Base-by-base conservation (phyloP, 441 rosid genomes). In the Mallotus japonicus region DNA sequence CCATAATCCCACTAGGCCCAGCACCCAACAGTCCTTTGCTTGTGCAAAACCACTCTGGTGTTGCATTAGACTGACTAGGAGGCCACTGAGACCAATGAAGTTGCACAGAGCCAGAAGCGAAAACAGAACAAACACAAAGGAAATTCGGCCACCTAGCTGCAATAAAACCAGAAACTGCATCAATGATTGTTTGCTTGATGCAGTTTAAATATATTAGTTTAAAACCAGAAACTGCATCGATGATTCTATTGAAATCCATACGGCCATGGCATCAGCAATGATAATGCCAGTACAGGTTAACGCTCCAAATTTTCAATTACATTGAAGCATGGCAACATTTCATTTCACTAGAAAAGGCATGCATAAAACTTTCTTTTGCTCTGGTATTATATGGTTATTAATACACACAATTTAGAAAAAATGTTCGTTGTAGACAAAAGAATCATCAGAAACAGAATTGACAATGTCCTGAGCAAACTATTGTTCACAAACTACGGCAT, bases 121-220 rank as follows among this genome's bases (percentile, higher is more conserved):
- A 96, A 76, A 96, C 98, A 47, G 99, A 96, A 78, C 99, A 96
- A 62, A 92, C 96, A 58, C 98, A 96, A 20, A 93, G 96, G 83
- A 90, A 93, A 87, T 92, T 96, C 73, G 99, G 99, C 99, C 99
- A 96, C 79, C 97, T 89, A 80, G 95, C 99, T 96, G 97, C 79
- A 87, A 83, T 40, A 77, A 78, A 75, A 75, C 32, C 51, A 77
- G 40, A 75, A 55, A 62, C 56, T 44, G 44, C 17, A 71, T 74
- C 73, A 76, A 67, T 50, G 15, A 46, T 37, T 20, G 40, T 20
- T 69, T 28, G 15, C 24, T 34, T 67, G 57, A 46, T 47, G 51
- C 67, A 55, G 22, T 19, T 51, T 53, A 47, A 47, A 69, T 9
- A 50, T 49, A 19, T 11, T 24, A 71, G 40, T 17, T 37, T 24